These are phyloP conservation scores for Oryza meyeriana DNA, from an alignment of 176 grass and related monocot genomes.

Conservation along the genomic window DNA sequence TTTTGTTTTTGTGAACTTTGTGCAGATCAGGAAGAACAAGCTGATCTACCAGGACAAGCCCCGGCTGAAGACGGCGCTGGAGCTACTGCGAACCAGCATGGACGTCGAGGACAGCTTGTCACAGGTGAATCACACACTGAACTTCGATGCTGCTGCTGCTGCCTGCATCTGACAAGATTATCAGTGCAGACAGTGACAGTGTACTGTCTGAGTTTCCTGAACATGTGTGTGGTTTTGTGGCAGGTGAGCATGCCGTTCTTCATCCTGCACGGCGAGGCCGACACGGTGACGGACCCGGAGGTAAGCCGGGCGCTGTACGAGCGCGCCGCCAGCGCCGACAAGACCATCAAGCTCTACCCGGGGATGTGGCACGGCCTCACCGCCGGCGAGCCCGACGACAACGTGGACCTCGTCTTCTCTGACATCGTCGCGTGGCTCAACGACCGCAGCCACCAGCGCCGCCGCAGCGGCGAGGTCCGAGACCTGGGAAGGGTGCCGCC, in stretches of 20 bases:
- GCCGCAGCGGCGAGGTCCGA: background rate
- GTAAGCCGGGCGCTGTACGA: conserved; percentile 68
- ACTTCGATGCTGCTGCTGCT: no score
- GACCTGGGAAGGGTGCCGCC: background rate
- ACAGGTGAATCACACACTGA: conserved; percentile 24
- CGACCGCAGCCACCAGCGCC: conserved; percentile 21
- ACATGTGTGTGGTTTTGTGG: background rate
- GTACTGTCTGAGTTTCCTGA: background rate
- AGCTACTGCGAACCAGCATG: conserved; percentile 84
- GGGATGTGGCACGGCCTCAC: conserved; percentile 97
- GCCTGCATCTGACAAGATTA: background rate
- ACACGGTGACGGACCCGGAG: conserved; percentile 88
- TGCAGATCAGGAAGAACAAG: conserved; percentile 84
- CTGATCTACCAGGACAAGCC: conserved; percentile 95
- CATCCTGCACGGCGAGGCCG: conserved; percentile 85
- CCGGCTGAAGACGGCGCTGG: conserved; percentile 77
- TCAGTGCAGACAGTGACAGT: no score
- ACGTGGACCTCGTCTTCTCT: conserved; percentile 63
- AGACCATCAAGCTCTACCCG: conserved; percentile 83
- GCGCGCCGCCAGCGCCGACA: conserved; percentile 58
- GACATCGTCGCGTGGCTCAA: conserved; percentile 78
- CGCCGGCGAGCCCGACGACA: conserved; percentile 71
- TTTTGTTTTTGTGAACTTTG: background rate
- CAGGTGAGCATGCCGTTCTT: conserved; percentile 81
- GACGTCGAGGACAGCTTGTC: conserved; percentile 69